Conservation (phyloP, 257 asterid genomes). For the Phtheirospermum japonicum region DNA sequence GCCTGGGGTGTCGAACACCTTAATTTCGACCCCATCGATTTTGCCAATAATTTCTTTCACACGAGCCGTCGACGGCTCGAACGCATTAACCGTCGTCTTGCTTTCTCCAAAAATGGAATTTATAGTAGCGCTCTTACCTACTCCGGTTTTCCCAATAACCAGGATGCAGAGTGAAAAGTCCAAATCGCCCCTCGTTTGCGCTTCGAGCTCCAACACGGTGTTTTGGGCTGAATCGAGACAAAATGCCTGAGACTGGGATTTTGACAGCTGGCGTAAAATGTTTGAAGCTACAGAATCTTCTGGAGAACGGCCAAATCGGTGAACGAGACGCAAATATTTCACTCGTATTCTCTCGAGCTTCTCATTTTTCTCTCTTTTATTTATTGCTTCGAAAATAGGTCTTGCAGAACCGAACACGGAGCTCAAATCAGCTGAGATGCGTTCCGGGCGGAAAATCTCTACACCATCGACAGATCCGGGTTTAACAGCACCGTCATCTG, state of each 20-base stretch:
- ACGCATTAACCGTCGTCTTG: slow-evolving; percentile 48
- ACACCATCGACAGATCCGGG: slow-evolving; percentile 33
- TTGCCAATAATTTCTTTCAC: slow-evolving; percentile 54
- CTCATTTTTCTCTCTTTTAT: slow-evolving; percentile 38
- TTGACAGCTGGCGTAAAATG: slow-evolving; percentile 40
- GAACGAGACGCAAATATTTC: slow-evolving; percentile 50
- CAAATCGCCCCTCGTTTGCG: slow-evolving; percentile 31
- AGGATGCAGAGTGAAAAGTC: slow-evolving; percentile 46
- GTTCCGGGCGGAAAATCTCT: slow-evolving; percentile 16
- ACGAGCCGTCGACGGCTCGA: slow-evolving; percentile 55
- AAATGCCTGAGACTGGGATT: slow-evolving; percentile 29
- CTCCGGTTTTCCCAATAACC: slow-evolving; percentile 89
- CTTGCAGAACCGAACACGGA: slow-evolving; percentile 27
- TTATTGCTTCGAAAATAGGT: slow-evolving; percentile 29
- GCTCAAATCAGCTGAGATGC: slow-evolving; percentile 23
- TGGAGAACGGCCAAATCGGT: slow-evolving; percentile 41
- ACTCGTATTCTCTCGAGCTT: slow-evolving; percentile 42
- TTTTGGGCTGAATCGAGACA: slow-evolving; percentile 37
- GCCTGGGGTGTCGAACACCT: slow-evolving; percentile 87
- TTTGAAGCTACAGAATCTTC: slow-evolving; percentile 47
- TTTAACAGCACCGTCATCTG: slow-evolving; percentile 27
- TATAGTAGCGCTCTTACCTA: slow-evolving; percentile 93
- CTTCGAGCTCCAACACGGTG: slow-evolving; percentile 44
- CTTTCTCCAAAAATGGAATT: slow-evolving; percentile 71
- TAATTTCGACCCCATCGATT: slow-evolving; percentile 52